Percentiles rank a stretch among this genome's conserved stretches.
phyloP scores from a whole-genome alignment of 1,284 basidiomycete species.

The Moniliophthora roreri region DNA sequence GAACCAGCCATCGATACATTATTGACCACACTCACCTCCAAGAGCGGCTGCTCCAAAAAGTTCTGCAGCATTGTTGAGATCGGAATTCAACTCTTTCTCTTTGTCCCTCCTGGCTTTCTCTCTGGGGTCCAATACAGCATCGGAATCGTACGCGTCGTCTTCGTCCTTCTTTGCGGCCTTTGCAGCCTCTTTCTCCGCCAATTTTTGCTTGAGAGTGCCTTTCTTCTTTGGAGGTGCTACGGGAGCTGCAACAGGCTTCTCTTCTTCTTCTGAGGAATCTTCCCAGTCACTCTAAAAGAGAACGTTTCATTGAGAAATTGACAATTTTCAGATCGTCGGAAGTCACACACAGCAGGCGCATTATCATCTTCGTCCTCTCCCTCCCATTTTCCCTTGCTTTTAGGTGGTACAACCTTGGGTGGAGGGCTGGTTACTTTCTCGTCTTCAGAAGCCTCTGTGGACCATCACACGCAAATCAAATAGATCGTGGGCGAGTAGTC shows the following conservation, averaged over 20 bases:
- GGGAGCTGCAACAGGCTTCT: slow-evolving; percentile 38
- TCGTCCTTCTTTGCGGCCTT: slow-evolving; percentile 50
- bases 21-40: slow-evolving; percentile 48
- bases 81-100: slow-evolving; percentile 80
- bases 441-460: slow-evolving; percentile 41
- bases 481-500: not conserved
- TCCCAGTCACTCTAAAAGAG: slow-evolving; percentile 87
- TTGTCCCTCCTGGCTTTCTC: slow-evolving; percentile 76
- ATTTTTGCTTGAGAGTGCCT: slow-evolving; percentile 84
- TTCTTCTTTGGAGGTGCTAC: slow-evolving; percentile 83
- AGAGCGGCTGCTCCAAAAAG: slow-evolving; percentile 72
- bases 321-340: slow-evolving; percentile 7
- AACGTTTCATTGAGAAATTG: too few species aligned
- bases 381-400: slow-evolving; percentile 70
- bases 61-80: slow-evolving; percentile 81
- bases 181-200: slow-evolving; percentile 85
- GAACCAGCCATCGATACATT: not conserved
- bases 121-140: slow-evolving; percentile 77
- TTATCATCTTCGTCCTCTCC: slow-evolving; percentile 87
- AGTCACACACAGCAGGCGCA: slow-evolving; percentile 49
- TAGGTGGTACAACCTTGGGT: slow-evolving; percentile 42
- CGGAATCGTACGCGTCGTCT: slow-evolving; percentile 61
- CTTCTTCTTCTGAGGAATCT: slow-evolving; percentile 80
- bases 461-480: not conserved
- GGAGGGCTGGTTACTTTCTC: slow-evolving; percentile 45